Evolutionary conservation across 2,329 filamentous ascomycete genomes (phyloP), one percentile per base, ranked within the genome.

Genomic region (Davidsoniella eucalypti): DNA sequence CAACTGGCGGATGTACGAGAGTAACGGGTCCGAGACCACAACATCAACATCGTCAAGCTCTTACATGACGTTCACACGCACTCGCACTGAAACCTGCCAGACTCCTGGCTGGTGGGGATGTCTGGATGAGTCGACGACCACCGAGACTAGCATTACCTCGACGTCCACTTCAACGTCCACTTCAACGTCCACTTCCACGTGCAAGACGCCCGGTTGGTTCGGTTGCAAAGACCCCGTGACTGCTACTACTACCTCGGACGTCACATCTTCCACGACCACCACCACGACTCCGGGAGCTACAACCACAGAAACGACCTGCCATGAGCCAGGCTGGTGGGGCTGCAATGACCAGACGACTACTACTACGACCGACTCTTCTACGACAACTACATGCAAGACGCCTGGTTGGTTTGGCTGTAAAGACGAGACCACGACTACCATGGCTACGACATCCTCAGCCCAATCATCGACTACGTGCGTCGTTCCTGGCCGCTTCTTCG

Each of bases 101-200:
- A 94, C 88, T 1, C 88, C 88, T 25, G 87, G 88, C 4, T 94
- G 88, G 88, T 94, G 82, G 82, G 86, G 85, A 18, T 87, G 79
- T 60, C 66, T 84, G 38, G 82, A 86, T 56, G 73, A 80, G 62
- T 72, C 72, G 2, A 81, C 78, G 0, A 70, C 69, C 1, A 66
- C 66, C 9, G 26, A 33, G 8, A 3, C 64, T 60, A 6, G 59
- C 61, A 63, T 65, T 3, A 47, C 40, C 17, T 67, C 63, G 54
- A 65, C 64, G 18, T 61, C 64, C 0, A 64, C 67, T 3, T 69
- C 68, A 12, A 69, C 72, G 0, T 61, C 64, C 0, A 64, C 67
- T 3, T 69, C 68, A 12, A 69, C 72, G 0, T 63, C 61, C 52
- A 74, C 69, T n/a, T 72, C 70, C 1, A 78, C 73, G 0, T 80